Percentiles rank a stretch among this genome's conserved stretches.
Evolutionary conservation across 495 filamentous ascomycete species (phyloP).

Genomic region (Xanthoparmelia taractica): DNA sequence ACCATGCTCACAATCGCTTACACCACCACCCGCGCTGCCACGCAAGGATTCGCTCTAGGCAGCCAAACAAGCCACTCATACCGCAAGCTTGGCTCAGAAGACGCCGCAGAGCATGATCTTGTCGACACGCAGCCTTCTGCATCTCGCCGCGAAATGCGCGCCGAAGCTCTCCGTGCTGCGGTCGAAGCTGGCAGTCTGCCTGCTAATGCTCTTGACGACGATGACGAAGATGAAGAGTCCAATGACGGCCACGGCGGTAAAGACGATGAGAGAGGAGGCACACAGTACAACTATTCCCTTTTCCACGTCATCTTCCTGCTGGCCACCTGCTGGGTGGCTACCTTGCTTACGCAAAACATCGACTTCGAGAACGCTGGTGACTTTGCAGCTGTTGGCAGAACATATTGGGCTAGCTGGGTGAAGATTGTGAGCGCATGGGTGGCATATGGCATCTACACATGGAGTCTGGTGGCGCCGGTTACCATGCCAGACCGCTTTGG

Average conservation of each 20-base stretch:
- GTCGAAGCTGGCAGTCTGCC: slow-evolving; percentile 87
- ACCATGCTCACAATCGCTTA: slow-evolving; percentile 97
- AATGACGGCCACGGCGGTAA: slow-evolving; percentile 50
- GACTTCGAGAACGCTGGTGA: slow-evolving; percentile 56
- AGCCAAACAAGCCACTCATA: slow-evolving; percentile 54
- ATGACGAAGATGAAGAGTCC: slow-evolving; percentile 61
- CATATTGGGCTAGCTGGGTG: slow-evolving; percentile 97
- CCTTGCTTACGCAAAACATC: slow-evolving; percentile 78
- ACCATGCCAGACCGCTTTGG: slow-evolving; percentile 82
- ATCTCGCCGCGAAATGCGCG: slow-evolving; percentile 79
- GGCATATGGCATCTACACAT: slow-evolving; percentile 88
- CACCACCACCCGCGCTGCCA: slow-evolving; percentile 93
- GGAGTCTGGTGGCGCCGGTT: slow-evolving; percentile 84
- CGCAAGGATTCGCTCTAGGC: slow-evolving; percentile 80
- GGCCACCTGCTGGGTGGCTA: slow-evolving; percentile 91
- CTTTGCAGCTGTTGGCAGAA: slow-evolving; percentile 86
- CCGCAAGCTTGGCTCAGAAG: slow-evolving; percentile 55
- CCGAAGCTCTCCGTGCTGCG: slow-evolving; percentile 80
- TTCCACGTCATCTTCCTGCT: slow-evolving; percentile 99
- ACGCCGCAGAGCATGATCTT: slow-evolving; percentile 70
- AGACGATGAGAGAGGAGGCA: slow-evolving; percentile 81
- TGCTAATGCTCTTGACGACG: slow-evolving; percentile 78
- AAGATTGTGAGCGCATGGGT: slow-evolving; percentile 98
- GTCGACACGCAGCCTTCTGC: slow-evolving; percentile 75
- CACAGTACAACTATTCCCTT: slow-evolving; percentile 91